Conservation (phyloP, 1,139 yeast genomes). For the Suhomyces bolitotheri region DNA sequence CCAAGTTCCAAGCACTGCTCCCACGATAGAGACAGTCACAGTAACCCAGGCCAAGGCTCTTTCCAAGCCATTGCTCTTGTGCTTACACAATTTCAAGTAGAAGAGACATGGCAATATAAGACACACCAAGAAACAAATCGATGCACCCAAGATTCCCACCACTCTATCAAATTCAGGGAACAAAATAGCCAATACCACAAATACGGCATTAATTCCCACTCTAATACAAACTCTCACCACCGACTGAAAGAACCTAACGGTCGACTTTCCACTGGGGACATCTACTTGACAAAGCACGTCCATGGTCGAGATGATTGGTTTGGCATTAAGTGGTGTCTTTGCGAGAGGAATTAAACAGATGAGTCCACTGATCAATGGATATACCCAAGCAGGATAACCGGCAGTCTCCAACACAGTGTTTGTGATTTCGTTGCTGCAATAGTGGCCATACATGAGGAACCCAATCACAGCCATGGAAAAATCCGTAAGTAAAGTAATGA, state of each 20-base stretch:
- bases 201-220: conserved; percentile 50
- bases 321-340: conserved; percentile 82
- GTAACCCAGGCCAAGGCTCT: conserved; percentile 23
- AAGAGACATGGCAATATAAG: conserved; percentile 57
- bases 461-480: conserved; percentile 77
- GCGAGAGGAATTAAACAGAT: conserved; percentile 85
- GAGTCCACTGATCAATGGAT: conserved; percentile 62
- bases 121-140: conserved; percentile 57
- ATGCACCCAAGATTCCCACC: conserved; percentile 58
- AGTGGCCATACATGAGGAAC: conserved; percentile 80
- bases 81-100: conserved; percentile 44
- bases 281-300: conserved; percentile 33
- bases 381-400: conserved; percentile 73
- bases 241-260: conserved; percentile 6
- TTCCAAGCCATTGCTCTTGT: conserved; percentile 25
- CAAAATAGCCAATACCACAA: conserved; percentile 51
- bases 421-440: conserved; percentile 80
- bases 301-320: conserved; percentile 77
- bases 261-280: background rate
- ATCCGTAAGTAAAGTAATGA: conserved; percentile 72
- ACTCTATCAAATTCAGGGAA: conserved; percentile 61
- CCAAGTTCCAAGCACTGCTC: conserved; percentile 43
- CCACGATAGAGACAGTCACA: conserved; percentile 24
- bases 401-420: conserved; percentile 66
- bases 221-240: conserved; percentile 27